A percentile compares a stretch with the other conserved stretches of the same genome.
These are phyloP conservation scores for Penicillium sp. DNA, from an alignment of 2,329 filamentous ascomycete genomes.

Conservation along the genomic window DNA sequence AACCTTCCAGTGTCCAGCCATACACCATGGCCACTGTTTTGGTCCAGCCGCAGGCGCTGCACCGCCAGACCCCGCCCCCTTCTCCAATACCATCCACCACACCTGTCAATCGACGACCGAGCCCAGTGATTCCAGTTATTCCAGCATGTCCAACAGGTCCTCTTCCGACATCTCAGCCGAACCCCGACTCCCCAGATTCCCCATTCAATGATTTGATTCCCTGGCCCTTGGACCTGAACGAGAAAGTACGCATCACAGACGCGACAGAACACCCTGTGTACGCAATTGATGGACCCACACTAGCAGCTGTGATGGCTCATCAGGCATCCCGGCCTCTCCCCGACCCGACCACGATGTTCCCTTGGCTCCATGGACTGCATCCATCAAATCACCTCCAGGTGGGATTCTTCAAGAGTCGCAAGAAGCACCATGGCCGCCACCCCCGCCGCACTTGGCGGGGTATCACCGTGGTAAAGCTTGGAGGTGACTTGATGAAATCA, in stretches of 20 bases:
- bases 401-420: constrained; percentile 79
- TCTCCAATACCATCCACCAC: constrained; percentile 48
- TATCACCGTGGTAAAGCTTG: constrained; percentile 82
- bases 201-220: constrained; percentile 48
- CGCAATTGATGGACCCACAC: constrained; percentile 63
- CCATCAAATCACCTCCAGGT: constrained; percentile 84
- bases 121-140: constrained; percentile 67
- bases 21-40: constrained; percentile 46
- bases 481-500: constrained; percentile 68
- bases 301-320: constrained; percentile 72
- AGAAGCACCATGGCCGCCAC: constrained; percentile 48
- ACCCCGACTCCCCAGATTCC: constrained; percentile 42
- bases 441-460: constrained; percentile 69
- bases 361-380: constrained; percentile 93
- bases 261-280: constrained; percentile 59
- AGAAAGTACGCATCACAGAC: constrained; percentile 53
- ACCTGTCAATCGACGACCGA: constrained; percentile 57
- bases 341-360: constrained; percentile 81
- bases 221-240: constrained; percentile 70
- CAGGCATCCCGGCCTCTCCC: constrained; percentile 76
- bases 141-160: constrained; percentile 84
- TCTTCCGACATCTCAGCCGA: constrained; percentile 52
- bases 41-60: constrained; percentile 46
- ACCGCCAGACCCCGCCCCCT: constrained; percentile 49
- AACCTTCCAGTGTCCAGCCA: not conserved